These are phyloP conservation scores for Staphylotrichum longicolle DNA, from an alignment of 495 filamentous ascomycete species.

Conservation along the genomic window DNA sequence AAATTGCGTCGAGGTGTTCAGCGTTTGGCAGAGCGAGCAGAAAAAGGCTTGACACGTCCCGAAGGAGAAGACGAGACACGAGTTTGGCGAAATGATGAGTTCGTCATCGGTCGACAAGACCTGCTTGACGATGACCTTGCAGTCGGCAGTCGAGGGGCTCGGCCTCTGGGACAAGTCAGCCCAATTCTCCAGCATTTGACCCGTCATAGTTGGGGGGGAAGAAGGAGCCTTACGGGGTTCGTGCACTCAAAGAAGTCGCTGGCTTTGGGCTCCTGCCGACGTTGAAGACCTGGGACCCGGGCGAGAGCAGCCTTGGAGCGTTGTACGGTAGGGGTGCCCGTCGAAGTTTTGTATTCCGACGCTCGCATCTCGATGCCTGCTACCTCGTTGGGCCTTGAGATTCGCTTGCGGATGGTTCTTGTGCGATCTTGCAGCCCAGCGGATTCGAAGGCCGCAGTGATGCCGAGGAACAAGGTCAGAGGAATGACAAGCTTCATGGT, in stretches of 20 bases:
- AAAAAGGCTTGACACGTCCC: slow-evolving; percentile 45
- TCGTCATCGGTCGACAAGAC: slow-evolving; percentile 34
- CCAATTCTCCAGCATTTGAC: too few relatives aligned
- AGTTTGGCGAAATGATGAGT: slow-evolving; percentile 37
- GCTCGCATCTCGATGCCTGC: slow-evolving; percentile 18
- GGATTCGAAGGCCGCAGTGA: slow-evolving; percentile 28
- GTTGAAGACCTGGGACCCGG: slow-evolving; percentile 25
- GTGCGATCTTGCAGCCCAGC: slow-evolving; percentile 19
- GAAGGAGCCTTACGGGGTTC: slow-evolving; percentile 33
- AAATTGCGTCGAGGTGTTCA: slow-evolving; percentile 40
- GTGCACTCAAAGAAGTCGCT: slow-evolving; percentile 43
- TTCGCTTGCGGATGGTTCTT: background rate
- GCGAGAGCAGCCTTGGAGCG: slow-evolving; percentile 29
- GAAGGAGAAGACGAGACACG: slow-evolving; percentile 40
- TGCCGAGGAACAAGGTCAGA: slow-evolving; percentile 33
- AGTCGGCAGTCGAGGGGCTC: slow-evolving; percentile 33
- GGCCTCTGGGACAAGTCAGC: slow-evolving; percentile 27
- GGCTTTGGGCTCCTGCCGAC: slow-evolving; percentile 26
- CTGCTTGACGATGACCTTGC: slow-evolving; percentile 36
- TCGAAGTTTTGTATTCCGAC: slow-evolving; percentile 27
- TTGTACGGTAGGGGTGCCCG: slow-evolving; percentile 25
- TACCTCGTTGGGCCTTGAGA: slow-evolving; percentile 14
- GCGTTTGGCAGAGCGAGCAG: slow-evolving; percentile 40
- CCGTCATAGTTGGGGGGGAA: too few relatives aligned
- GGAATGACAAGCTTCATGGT: slow-evolving; percentile 39